A percentile compares a stretch with the other conserved stretches of the same genome.
Conservation (phyloP, 2,329 filamentous ascomycete genomes). For the Hirsutella rhossiliensis region DNA sequence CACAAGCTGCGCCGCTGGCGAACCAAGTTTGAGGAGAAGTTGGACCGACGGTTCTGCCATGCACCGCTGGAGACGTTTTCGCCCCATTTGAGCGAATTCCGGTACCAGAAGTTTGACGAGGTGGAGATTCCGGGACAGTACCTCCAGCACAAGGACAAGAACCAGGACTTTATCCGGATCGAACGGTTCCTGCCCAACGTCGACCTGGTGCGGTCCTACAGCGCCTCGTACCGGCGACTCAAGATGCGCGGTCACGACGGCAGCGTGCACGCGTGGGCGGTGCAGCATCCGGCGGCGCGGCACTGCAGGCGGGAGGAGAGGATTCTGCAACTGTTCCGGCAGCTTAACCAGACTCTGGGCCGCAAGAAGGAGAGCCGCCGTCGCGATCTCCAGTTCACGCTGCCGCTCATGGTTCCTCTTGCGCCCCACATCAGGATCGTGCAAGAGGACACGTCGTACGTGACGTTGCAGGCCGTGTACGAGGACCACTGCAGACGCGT, state of each 20-base stretch:
- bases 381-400: slow-evolving; percentile 88
- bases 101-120: slow-evolving; percentile 96
- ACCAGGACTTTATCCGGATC: slow-evolving; percentile 95
- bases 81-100: slow-evolving; percentile 87
- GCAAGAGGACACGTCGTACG: slow-evolving; percentile 88
- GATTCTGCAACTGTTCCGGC: slow-evolving; percentile 90
- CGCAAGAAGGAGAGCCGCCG: slow-evolving; percentile 93
- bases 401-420: slow-evolving; percentile 90
- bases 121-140: slow-evolving; percentile 98
- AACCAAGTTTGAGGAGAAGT: slow-evolving; percentile 94
- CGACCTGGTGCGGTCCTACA: slow-evolving; percentile 81
- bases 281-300: slow-evolving; percentile 87
- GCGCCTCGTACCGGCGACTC: slow-evolving; percentile 80
- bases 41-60: slow-evolving; percentile 67
- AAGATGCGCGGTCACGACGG: slow-evolving; percentile 97
- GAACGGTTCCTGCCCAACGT: slow-evolving; percentile 94
- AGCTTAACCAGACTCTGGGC: slow-evolving; percentile 83
- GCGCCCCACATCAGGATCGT: slow-evolving; percentile 92
- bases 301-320: slow-evolving; percentile 91
- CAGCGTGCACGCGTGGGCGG: slow-evolving; percentile 90
- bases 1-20: slow-evolving; percentile 93
- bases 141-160: slow-evolving; percentile 94
- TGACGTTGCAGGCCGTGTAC: slow-evolving; percentile 87
- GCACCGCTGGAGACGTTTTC: slow-evolving; percentile 77
- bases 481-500: slow-evolving; percentile 90